Conservation (phyloP, 148 eudicot species). For the Camellia lanceoleosa region DNA sequence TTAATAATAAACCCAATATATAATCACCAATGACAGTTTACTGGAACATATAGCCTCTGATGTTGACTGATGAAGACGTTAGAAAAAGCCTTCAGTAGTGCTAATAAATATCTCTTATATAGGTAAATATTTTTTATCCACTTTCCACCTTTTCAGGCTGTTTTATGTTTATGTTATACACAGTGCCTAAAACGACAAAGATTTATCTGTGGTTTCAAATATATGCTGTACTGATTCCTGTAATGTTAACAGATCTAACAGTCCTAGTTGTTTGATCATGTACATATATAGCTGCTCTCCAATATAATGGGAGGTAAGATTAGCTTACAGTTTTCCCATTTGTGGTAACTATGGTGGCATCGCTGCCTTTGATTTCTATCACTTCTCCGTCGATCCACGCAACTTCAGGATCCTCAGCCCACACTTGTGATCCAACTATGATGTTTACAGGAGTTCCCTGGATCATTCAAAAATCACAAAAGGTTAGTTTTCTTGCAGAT, state of each 20-base stretch:
- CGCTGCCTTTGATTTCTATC: conserved; percentile 63
- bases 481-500: conserved; percentile 1
- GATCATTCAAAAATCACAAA: conserved; percentile 30
- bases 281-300: background rate
- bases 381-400: conserved; percentile 99
- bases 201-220: background rate
- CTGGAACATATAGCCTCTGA: background rate
- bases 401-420: conserved; percentile 86
- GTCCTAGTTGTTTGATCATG: conserved; percentile 1
- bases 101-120: background rate
- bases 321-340: conserved; percentile 77
- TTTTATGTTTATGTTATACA: background rate
- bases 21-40: background rate
- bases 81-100: background rate
- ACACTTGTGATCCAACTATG: conserved; percentile 91
- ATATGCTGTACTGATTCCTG: background rate
- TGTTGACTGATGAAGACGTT: background rate
- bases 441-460: conserved; percentile 95
- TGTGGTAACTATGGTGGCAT: conserved; percentile 60
- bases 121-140: background rate
- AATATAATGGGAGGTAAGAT: background rate
- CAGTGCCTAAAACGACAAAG: too few relatives aligned
- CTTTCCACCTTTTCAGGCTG: background rate
- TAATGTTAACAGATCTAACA: background rate
- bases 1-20: background rate